Evolutionary conservation across 2,329 filamentous ascomycete genomes (phyloP).

Genomic region (Fusarium staphyleae): DNA sequence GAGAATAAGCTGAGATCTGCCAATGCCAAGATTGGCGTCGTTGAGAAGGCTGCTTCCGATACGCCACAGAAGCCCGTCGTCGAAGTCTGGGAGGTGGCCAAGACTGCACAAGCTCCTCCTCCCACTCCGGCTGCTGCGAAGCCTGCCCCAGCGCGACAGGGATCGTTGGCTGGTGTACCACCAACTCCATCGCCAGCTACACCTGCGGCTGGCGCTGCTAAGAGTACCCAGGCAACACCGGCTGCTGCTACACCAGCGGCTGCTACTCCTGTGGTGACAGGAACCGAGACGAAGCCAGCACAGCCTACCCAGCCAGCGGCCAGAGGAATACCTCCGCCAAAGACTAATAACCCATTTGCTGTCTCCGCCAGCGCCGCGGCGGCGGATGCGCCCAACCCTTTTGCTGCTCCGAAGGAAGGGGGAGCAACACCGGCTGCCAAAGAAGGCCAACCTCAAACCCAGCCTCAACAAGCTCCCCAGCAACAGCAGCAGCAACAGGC

Average conservation of each 20-base stretch:
- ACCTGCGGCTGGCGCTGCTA: conserved; percentile 22
- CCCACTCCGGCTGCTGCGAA: conserved; percentile 36
- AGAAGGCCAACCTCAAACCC: conserved; percentile 21
- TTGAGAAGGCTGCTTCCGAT: conserved; percentile 82
- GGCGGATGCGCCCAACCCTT: conserved; percentile 40
- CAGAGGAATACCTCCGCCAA: conserved; percentile 35
- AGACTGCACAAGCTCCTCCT: conserved; percentile 53
- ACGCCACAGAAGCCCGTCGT: conserved; percentile 83
- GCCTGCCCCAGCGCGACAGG: conserved; percentile 35
- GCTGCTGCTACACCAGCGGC: conserved; percentile 25
- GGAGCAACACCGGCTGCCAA: conserved; percentile 23
- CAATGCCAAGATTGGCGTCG: conserved; percentile 76
- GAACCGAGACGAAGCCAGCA: conserved; percentile 21
- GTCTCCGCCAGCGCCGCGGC: conserved; percentile 27
- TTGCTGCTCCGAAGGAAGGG: conserved; percentile 36
- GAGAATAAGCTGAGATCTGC: conserved; percentile 72
- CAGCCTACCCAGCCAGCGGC: conserved; percentile 24
- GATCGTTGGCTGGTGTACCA: conserved; percentile 31
- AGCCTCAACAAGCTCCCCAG: conserved; percentile 20
- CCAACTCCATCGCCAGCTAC: conserved; percentile 37
- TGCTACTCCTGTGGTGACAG: conserved; percentile 8
- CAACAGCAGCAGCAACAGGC: conserved; percentile 26
- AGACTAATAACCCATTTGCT: conserved; percentile 46
- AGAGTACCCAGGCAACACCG: conserved; percentile 16
- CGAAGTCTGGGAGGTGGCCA: conserved; percentile 87